Percentiles rank a stretch among this genome's conserved stretches.
Conservation (phyloP, 2,329 filamentous ascomycete species). For the Fusarium secorum region DNA sequence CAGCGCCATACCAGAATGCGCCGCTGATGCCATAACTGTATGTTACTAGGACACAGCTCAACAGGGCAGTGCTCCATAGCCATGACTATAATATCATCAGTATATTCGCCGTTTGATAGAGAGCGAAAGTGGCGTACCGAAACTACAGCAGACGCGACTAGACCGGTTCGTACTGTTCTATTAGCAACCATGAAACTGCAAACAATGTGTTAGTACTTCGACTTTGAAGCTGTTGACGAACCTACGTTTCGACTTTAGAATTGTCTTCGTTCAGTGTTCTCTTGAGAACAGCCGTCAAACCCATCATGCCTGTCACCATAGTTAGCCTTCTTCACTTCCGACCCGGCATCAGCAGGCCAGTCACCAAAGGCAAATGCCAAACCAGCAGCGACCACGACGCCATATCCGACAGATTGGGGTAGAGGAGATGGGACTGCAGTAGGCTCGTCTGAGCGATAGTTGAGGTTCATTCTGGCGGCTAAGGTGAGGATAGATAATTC, state of each 20-base stretch:
- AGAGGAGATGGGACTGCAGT: not conserved
- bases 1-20: not conserved
- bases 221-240: too few relatives aligned
- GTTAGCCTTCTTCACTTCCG: not conserved
- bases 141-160: not conserved
- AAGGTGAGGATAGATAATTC: too few relatives aligned
- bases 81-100: not conserved
- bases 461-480: not conserved
- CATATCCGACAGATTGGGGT: not conserved
- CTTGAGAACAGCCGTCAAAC: rapidly evolving
- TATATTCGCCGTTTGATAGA: rapidly evolving
- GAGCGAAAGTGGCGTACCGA: rapidly evolving
- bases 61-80: not conserved
- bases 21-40: not conserved
- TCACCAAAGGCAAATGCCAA: not conserved
- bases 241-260: not conserved
- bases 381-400: not conserved
- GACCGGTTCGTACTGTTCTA: not conserved
- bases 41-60: not conserved
- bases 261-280: not conserved
- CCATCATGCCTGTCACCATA: not conserved
- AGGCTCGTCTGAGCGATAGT: not conserved
- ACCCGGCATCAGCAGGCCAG: rapidly evolving
- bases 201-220: too few relatives aligned
- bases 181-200: not conserved